phyloP scores from a whole-genome alignment of 345 rosid species.

The Eutrema heterophyllum region DNA sequence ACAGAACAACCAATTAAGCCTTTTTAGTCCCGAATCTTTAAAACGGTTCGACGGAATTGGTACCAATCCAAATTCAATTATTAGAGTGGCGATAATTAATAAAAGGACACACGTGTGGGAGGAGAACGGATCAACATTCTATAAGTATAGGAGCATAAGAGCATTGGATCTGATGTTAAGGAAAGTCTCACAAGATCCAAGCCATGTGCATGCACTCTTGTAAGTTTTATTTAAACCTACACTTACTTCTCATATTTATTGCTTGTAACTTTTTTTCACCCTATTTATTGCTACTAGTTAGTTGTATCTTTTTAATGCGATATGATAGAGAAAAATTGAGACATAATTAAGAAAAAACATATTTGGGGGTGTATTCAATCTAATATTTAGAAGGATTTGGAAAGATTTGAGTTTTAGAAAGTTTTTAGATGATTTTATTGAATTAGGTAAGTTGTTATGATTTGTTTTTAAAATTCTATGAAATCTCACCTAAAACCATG shows the following conservation, averaged over 20 bases:
- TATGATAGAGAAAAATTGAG: neutral
- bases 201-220: slow-evolving; percentile 4
- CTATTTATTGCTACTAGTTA: neutral
- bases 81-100: neutral
- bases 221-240: neutral
- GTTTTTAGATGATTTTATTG: too few species aligned
- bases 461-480: too few species aligned
- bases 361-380: too few species aligned
- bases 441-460: too few species aligned
- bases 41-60: too few species aligned
- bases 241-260: neutral
- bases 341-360: too few species aligned
- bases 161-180: slow-evolving; percentile 15
- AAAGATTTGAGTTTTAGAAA: too few species aligned
- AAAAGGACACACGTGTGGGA: neutral
- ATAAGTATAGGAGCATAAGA: neutral
- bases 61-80: too few species aligned
- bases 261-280: neutral
- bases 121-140: neutral
- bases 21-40: too few species aligned
- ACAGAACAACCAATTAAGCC: too few species aligned
- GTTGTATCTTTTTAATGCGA: neutral
- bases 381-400: too few species aligned
- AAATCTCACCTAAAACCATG: too few species aligned
- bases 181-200: slow-evolving; percentile 7